Evolutionary conservation across 2,329 filamentous ascomycete genomes (phyloP).

Genomic region (Exophiala alcalophila): DNA sequence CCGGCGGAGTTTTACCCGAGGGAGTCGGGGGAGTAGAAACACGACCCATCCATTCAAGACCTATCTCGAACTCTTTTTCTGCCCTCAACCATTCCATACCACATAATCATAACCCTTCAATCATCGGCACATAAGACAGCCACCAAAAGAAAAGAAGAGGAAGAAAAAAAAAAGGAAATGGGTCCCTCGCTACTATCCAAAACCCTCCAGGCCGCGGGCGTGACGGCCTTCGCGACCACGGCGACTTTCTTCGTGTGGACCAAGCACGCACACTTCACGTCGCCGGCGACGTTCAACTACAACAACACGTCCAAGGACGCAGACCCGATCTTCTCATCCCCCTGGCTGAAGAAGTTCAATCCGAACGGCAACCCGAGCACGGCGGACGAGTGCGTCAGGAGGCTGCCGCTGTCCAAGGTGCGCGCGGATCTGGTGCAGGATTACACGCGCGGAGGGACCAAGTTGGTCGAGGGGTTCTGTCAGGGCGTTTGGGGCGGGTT

Average conservation of each 20-base stretch:
- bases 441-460: constrained; percentile 47
- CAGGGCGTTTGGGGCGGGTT: constrained; percentile 58
- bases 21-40: too few relatives aligned
- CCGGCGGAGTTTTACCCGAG: too few relatives aligned
- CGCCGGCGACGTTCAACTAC: constrained; percentile 56
- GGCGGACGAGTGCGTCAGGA: constrained; percentile 63
- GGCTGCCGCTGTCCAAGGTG: constrained; percentile 61
- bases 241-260: constrained; percentile 53
- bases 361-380: constrained; percentile 60
- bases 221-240: constrained; percentile 49
- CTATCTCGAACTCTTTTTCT: too few relatives aligned
- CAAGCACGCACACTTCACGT: constrained; percentile 54
- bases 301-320: too few relatives aligned
- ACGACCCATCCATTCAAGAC: too few relatives aligned
- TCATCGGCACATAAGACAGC: too few relatives aligned
- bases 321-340: constrained; percentile 61
- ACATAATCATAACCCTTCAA: too few relatives aligned
- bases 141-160: too few relatives aligned
- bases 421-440: constrained; percentile 59
- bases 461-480: constrained; percentile 64
- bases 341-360: constrained; percentile 59
- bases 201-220: constrained; percentile 44
- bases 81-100: too few relatives aligned
- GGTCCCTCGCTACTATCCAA: constrained; percentile 21
- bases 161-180: too few relatives aligned